These are phyloP conservation scores for Fusarium decemcellulare DNA, from an alignment of 2,329 filamentous ascomycete species.

Conservation along the genomic window DNA sequence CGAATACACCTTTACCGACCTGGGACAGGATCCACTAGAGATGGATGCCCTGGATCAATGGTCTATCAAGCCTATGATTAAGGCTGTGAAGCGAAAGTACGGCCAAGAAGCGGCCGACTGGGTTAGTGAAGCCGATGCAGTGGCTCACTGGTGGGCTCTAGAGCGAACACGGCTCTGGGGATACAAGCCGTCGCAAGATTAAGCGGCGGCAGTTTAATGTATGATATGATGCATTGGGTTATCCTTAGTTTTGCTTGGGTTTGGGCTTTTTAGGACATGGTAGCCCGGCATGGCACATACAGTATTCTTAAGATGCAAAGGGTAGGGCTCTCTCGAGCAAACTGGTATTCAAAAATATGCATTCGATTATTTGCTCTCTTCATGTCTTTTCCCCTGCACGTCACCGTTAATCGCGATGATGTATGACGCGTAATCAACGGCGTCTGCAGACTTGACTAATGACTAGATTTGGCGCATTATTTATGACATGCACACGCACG, in stretches of 20 bases:
- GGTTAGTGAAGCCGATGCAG: constrained; percentile 42
- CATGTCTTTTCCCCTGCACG: constrained; percentile 2
- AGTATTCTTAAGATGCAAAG: constrained; percentile 7
- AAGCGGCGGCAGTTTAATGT: constrained; percentile 17
- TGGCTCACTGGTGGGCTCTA: constrained; percentile 39
- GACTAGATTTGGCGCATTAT: neutral
- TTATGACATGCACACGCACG: no score
- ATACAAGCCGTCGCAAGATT: constrained; percentile 33
- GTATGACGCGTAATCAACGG: constrained; percentile 4
- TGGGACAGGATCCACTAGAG: constrained; percentile 48
- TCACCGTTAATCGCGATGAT: neutral
- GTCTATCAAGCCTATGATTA: constrained; percentile 41
- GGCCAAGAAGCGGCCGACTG: constrained; percentile 46
- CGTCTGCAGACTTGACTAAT: neutral
- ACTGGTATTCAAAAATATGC: constrained; percentile 9
- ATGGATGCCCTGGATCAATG: constrained; percentile 44
- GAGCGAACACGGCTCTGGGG: constrained; percentile 41
- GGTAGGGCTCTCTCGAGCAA: constrained; percentile 33
- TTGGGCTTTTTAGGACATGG: constrained; percentile 28
- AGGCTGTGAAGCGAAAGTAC: constrained; percentile 40
- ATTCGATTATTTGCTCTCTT: neutral
- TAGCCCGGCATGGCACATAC: constrained; percentile 37
- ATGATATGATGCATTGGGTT: constrained; percentile 38
- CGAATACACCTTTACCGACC: constrained; percentile 52
- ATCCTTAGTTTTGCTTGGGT: constrained; percentile 17